Conservation (phyloP, 2,329 filamentous ascomycete species). For the Xylariaceae sp. region DNA sequence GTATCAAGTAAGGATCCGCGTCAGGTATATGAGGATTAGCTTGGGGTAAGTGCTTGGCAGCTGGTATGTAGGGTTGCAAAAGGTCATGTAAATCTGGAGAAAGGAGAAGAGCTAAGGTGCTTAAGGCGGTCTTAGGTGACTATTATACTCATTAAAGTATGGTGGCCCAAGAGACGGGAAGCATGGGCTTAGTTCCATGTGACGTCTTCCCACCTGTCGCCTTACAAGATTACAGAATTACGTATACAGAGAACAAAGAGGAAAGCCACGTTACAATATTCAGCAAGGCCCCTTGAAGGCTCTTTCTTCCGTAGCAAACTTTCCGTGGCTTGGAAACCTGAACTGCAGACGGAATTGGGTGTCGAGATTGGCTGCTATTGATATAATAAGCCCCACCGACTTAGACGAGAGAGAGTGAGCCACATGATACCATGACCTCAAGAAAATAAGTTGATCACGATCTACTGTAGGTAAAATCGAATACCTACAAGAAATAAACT, state of each 20-base stretch:
- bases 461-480: conserved; percentile 10
- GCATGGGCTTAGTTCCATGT: conserved; percentile 6
- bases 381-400: conserved; percentile 5
- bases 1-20: neutral
- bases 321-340: conserved; percentile 21
- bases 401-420: neutral
- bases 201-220: conserved; percentile 25
- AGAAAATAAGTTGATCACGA: conserved; percentile 19
- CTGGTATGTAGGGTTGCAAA: conserved; percentile 6
- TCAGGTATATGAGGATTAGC: neutral
- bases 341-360: conserved; percentile 13
- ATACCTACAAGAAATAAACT: neutral
- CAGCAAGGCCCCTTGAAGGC: conserved; percentile 13
- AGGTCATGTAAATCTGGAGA: conserved; percentile 16
- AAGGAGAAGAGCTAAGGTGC: conserved; percentile 16
- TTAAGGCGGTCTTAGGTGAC: conserved; percentile 6
- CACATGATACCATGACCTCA: neutral
- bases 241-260: neutral
- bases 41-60: conserved; percentile 12
- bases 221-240: neutral
- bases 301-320: conserved; percentile 2
- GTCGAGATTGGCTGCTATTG: conserved; percentile 18
- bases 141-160: conserved; percentile 7
- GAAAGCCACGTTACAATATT: neutral
- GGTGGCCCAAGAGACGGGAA: neutral